phyloP scores from a whole-genome alignment of 441 rosid species.

The Cnidoscolus chayamansa region DNA sequence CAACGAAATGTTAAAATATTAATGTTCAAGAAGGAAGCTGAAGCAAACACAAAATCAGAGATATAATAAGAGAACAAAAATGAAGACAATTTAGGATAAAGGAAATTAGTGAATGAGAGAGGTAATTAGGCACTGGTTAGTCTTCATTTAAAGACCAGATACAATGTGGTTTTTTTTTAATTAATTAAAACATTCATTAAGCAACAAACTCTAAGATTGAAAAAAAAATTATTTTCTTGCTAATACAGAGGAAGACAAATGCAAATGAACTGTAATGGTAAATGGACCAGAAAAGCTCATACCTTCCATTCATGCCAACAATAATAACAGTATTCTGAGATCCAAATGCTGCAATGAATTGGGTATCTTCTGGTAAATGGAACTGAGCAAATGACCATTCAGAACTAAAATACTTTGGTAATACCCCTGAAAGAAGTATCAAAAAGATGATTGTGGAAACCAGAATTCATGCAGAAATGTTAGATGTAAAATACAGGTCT shows the following conservation, averaged over 20 bases:
- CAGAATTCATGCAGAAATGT: background rate
- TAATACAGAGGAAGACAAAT: slow-evolving; percentile 4
- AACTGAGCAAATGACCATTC: slow-evolving; percentile 97
- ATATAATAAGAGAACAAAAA: background rate
- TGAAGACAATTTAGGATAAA: background rate
- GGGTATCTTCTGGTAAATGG: slow-evolving; percentile 68
- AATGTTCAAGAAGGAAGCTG: too few species aligned
- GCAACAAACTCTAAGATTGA: background rate
- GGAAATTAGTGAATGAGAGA: background rate
- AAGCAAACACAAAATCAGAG: background rate
- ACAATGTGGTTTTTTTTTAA: background rate
- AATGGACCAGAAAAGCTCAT: slow-evolving; percentile 23
- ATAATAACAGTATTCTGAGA: slow-evolving; percentile 64
- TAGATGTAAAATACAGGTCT: background rate
- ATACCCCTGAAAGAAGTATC: slow-evolving; percentile 51
- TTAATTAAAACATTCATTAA: background rate
- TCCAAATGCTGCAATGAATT: slow-evolving; percentile 80
- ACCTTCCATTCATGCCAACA: slow-evolving; percentile 90
- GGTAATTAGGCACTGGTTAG: background rate
- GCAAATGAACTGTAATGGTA: background rate
- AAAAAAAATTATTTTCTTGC: background rate
- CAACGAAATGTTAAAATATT: background rate
- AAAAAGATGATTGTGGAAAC: slow-evolving; percentile 11
- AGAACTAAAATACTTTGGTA: slow-evolving; percentile 90
- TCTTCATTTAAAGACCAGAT: background rate